A percentile compares a stretch with the other conserved stretches of the same genome.
Evolutionary conservation across 768 basidiomycete species (phyloP).

Genomic region (Cystobasidium tubakii): DNA sequence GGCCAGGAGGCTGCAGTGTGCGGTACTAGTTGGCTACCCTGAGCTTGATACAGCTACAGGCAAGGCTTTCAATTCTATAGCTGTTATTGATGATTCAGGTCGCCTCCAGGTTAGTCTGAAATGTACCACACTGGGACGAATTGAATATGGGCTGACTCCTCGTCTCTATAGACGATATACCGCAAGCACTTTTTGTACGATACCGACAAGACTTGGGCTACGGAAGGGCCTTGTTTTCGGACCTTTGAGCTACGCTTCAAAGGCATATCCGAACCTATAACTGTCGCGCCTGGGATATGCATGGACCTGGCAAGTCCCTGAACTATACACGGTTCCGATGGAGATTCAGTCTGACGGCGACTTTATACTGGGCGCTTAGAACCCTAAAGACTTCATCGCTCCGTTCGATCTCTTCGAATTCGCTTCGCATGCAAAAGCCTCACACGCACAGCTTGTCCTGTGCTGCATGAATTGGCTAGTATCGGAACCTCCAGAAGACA

Average conservation of each 20-base stretch:
- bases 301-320: slow-evolving; percentile 42
- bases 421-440: slow-evolving; percentile 19
- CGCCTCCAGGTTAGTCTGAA: not conserved
- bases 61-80: slow-evolving; percentile 37
- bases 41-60: not conserved
- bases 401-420: slow-evolving; percentile 39
- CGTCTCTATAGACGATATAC: slow-evolving; percentile 25
- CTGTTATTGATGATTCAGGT: slow-evolving; percentile 34
- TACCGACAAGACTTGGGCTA: slow-evolving; percentile 44
- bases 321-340: not conserved
- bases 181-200: slow-evolving; percentile 43
- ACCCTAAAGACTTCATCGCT: slow-evolving; percentile 35
- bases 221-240: slow-evolving; percentile 26
- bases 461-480: slow-evolving; percentile 40
- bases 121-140: not conserved
- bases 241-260: slow-evolving; percentile 35
- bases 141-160: not conserved
- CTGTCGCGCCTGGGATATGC: slow-evolving; percentile 40
- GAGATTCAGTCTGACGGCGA: not conserved
- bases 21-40: slow-evolving; percentile 42
- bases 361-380: slow-evolving; percentile 3
- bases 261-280: slow-evolving; percentile 11
- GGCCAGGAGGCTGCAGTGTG: slow-evolving; percentile 38
- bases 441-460: slow-evolving; percentile 37
- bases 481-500: not conserved